A percentile compares a stretch with the other conserved stretches of the same genome.
phyloP scores from a whole-genome alignment of 2,329 filamentous ascomycete genomes.

The Dryadomyces quercus-mongolicae region DNA sequence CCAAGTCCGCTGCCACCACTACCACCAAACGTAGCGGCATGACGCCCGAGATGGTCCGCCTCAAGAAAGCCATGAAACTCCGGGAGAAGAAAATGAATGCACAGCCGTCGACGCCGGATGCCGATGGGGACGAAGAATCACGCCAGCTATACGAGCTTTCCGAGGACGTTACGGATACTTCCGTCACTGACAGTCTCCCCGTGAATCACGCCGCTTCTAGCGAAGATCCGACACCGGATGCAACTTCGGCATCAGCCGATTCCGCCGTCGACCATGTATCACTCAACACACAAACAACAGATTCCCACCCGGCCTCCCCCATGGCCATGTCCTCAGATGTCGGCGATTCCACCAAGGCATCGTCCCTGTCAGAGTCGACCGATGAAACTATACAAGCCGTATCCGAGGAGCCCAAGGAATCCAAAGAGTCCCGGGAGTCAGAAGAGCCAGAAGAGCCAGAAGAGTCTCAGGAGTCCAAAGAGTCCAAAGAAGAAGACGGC shows the following conservation, averaged over 20 bases:
- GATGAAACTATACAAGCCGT: conserved; percentile 39
- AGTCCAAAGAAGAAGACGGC: neutral
- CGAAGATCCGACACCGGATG: neutral
- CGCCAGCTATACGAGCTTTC: neutral
- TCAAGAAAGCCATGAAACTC: conserved; percentile 90
- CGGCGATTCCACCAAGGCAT: conserved; percentile 49
- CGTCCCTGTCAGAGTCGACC: conserved; percentile 50
- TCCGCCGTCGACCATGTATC: conserved; percentile 39
- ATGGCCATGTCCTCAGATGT: conserved; percentile 39
- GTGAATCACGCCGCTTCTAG: neutral
- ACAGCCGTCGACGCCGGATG: conserved; percentile 16
- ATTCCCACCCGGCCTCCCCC: conserved; percentile 48
- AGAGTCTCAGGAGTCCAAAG: neutral
- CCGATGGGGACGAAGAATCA: conserved; percentile 13
- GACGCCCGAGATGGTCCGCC: conserved; percentile 76
- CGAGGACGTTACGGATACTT: neutral
- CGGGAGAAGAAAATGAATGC: conserved; percentile 59
- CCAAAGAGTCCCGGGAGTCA: neutral
- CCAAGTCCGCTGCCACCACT: conserved; percentile 24
- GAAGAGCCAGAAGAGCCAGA: neutral
- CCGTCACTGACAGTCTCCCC: neutral
- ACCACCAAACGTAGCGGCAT: conserved; percentile 38
- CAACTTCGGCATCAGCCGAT: conserved; percentile 22
- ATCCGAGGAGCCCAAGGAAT: conserved; percentile 9
- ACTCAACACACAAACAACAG: conserved; percentile 32